Percentiles rank a stretch among this genome's conserved stretches.
Evolutionary conservation across 2,329 filamentous ascomycete genomes (phyloP).

Genomic region (Colletotrichum echinochloae): DNA sequence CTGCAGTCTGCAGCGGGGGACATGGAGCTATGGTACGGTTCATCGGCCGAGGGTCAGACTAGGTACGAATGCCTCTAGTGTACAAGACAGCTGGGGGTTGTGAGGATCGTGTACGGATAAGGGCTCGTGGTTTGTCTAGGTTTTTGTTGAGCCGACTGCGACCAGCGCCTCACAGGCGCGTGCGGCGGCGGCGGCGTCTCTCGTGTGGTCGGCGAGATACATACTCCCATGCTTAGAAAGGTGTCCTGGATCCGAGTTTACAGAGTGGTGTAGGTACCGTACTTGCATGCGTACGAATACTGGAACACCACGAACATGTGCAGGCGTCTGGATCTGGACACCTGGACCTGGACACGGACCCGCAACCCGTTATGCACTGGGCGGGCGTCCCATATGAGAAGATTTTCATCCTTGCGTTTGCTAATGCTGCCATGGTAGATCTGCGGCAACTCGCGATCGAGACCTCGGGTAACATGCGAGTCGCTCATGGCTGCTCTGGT

Average conservation of each 20-base stretch:
- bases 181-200: constrained; percentile 14
- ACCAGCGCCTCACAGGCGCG: constrained; percentile 5
- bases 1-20: constrained; percentile 30
- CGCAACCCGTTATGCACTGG: constrained; percentile 27
- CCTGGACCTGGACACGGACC: no score
- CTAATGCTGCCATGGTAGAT: constrained; percentile 37
- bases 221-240: constrained; percentile 4
- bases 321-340: constrained; percentile 27
- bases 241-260: not conserved
- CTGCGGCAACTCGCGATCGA: constrained; percentile 40
- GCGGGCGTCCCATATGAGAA: constrained; percentile 34
- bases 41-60: constrained; percentile 4
- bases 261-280: not conserved
- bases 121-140: constrained; percentile 14
- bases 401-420: constrained; percentile 40
- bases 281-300: no score
- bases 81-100: constrained; percentile 9
- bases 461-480: constrained; percentile 26
- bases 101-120: constrained; percentile 7
- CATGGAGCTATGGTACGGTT: constrained; percentile 14
- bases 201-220: constrained; percentile 6
- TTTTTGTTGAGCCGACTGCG: constrained; percentile 35
- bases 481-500: constrained; percentile 25
- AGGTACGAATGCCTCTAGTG: not conserved
- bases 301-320: not conserved